Evolutionary conservation across 2,329 filamentous ascomycete species (phyloP), one percentile per base, ranked within the genome.

Genomic region (Exophiala dermatitidis): DNA sequence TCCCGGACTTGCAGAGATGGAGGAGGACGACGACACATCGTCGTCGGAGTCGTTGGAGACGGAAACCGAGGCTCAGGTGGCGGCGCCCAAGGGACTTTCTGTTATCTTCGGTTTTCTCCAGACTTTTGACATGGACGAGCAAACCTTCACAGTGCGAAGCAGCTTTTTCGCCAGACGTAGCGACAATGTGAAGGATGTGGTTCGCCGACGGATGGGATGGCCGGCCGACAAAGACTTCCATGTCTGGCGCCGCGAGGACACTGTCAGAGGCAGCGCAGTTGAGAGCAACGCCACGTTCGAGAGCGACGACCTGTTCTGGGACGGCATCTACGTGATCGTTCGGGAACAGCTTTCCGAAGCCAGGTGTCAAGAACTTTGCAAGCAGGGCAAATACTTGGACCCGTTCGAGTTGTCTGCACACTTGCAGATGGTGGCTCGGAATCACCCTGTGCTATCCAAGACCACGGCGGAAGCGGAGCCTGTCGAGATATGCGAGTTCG

Each of bases 401-500:
- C 60, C 61, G 26, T 58, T 52, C 44, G 42, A 44, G 1, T 5
- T 57, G 36, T 56, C 46, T 12, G 46, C 46, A 48, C 52, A 52
- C 36, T 53, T 63, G 7, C 56, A 47, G 9, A 59, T 59, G 56
- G 55, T 57, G 3, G 48, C 59, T 19, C 60, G 61, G 41, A 46
- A 46, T 9, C 60, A 63, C 53, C 61, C 61, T 1, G 44, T 59
- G 5, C 32, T 46, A 8, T 54, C 60, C 10, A 44, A 49, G 46
- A 62, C 61, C 2, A 60, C 50, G n/a, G 43, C 41, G n/a, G 56
- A 56, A 9, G 43, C 41, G n/a, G 56, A 56, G 7, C 42, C 55
- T 0, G 67, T 77, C 50, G 76, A 78, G 48, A 67, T 70, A 57
- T 75, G 76, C 48, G 79, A 81, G 59, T 77, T 74, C 4, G 72